Evolutionary conservation across 371 early-diverging fungal species (phyloP).

Genomic region (Rhizomucor miehei): DNA sequence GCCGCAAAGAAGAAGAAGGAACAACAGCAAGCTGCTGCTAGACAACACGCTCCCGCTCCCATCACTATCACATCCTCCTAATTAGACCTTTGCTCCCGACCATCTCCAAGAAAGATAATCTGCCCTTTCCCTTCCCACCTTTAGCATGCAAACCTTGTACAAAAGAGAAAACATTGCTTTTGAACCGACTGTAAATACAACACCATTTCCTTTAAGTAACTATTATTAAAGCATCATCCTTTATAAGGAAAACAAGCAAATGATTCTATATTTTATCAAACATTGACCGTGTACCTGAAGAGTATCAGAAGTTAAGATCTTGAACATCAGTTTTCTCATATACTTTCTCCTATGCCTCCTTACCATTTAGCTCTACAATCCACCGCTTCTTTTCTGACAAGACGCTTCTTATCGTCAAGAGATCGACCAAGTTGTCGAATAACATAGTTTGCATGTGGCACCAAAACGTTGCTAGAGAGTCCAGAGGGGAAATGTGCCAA

Average conservation of each 20-base stretch:
- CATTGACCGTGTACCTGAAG: too few species aligned
- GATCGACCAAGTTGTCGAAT: constrained; percentile 57
- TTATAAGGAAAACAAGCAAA: too few species aligned
- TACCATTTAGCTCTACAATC: constrained; percentile 86
- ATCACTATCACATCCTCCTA: constrained; percentile 2
- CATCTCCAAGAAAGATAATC: too few species aligned
- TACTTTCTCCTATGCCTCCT: neutral
- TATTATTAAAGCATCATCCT: too few species aligned
- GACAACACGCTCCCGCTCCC: constrained; percentile 1
- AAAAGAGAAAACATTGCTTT: constrained; percentile 2
- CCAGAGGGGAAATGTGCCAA: constrained; percentile 66
- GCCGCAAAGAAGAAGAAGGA: constrained; percentile 48
- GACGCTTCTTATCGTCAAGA: constrained; percentile 86
- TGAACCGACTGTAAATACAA: neutral
- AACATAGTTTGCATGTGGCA: constrained; percentile 61
- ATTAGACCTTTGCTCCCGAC: constrained; percentile 3
- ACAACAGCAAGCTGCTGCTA: constrained; percentile 23
- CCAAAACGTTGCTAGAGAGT: constrained; percentile 56
- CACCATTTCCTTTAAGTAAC: too few species aligned
- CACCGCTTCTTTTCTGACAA: constrained; percentile 87
- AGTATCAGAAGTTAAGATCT: too few species aligned
- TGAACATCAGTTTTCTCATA: too few species aligned
- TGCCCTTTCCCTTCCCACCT: too few species aligned
- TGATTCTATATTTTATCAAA: too few species aligned
- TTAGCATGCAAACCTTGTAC: neutral